A percentile compares a stretch with the other conserved stretches of the same genome.
Evolutionary conservation across 176 grass and related monocot genomes (phyloP).

Genomic region (Melocanna baccifera): DNA sequence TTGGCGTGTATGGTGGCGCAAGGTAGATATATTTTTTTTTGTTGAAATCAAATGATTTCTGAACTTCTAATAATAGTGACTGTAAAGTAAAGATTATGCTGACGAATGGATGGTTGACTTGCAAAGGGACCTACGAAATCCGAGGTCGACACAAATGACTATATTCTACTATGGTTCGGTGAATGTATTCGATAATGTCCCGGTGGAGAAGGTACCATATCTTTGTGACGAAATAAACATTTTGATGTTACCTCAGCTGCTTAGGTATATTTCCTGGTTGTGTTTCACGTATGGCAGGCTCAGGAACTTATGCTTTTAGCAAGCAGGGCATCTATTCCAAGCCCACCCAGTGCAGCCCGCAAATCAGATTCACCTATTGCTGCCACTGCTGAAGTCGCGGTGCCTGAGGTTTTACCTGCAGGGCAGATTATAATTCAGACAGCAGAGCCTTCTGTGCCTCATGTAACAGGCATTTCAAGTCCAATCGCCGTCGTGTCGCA

Average conservation of each 20-base stretch:
- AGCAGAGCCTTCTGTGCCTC: conserved; percentile 25
- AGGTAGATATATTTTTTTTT: conserved; percentile 19
- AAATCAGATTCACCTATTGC: conserved; percentile 20
- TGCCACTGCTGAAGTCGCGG: conserved; percentile 27
- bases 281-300: conserved; percentile 42
- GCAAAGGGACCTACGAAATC: conserved; percentile 41
- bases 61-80: neutral
- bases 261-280: conserved; percentile 20
- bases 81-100: neutral
- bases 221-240: neutral
- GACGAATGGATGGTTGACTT: conserved; percentile 24
- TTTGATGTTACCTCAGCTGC: conserved; percentile 6
- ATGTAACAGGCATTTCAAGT: conserved; percentile 35
- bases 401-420: conserved; percentile 36
- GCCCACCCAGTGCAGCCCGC: neutral
- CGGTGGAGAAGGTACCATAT: conserved; percentile 45
- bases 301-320: conserved; percentile 72
- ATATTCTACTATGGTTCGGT: conserved; percentile 82
- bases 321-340: conserved; percentile 50
- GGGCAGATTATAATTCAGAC: conserved; percentile 33
- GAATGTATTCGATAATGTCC: conserved; percentile 71
- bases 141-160: conserved; percentile 50
- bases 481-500: conserved; percentile 31
- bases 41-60: conserved; percentile 11
- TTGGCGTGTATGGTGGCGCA: conserved; percentile 33